Base-by-base conservation (phyloP, 78 protist species). In the Dictyostelium purpureum region DNA sequence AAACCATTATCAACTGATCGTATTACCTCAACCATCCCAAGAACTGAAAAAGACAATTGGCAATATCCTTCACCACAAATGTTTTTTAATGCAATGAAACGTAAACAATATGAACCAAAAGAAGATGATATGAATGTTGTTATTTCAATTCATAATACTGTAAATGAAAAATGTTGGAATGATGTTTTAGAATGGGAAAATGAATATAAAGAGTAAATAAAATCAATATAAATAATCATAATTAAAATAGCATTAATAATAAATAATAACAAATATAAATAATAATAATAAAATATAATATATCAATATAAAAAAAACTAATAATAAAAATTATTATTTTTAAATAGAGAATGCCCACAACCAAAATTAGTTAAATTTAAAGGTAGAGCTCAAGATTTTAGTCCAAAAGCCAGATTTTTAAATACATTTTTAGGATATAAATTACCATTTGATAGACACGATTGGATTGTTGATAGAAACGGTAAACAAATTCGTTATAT, bases 371-470 rank as follows among this genome's bases (percentile, higher is more conserved):
- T 74, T 43, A 70, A 80, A 61, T 96, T 96, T 69, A 35, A 31
- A 37, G 98, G 98, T 18, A 61, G 90, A n/a, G 96, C 98, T 40
- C 21, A 74, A 28, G 96, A 96, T 35, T 87, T 92, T 43, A 89
- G 94, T 65, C 97, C 97, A 28, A 81, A 83, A 56, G 97, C 97
- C 10, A 81, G 96, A 49, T 73, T 85, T 54, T 77, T 88, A 52
- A 77, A 69, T 35, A 43, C 65, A 42, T 87, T 76, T 52, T 24
- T 96, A 24, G 96, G 97, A 31, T 88, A 95, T 85, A 87, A 74
- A 10, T 61, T 81, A 37, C 97, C 97, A 51, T 96, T 96, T 71
- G 97, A 96, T 65, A 88, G 97, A 18, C 97, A 96, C 78, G 97
- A 96, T 87, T 96, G 97, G 97, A 76, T 79, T 16, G 85, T 96